Conservation (phyloP, 495 filamentous ascomycete genomes). For the Acidomyces sp. region DNA sequence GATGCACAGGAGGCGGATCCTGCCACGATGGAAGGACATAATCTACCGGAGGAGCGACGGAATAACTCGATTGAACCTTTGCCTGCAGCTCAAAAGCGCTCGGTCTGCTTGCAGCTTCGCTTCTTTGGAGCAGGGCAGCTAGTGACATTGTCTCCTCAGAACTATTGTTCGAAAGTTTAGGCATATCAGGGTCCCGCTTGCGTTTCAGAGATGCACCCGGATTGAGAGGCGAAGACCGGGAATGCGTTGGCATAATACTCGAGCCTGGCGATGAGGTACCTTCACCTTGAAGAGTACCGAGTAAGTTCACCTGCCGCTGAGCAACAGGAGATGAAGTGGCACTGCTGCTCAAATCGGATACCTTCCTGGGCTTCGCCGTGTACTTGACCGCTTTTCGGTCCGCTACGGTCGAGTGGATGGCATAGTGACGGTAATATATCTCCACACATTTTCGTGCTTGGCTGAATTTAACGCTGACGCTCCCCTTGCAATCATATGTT, state of each 20-base stretch:
- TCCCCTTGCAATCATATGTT: conserved; percentile 22
- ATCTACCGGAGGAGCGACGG: conserved; percentile 4
- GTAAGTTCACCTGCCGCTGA: too few relatives aligned
- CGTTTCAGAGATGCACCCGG: conserved; percentile 5
- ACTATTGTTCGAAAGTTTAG: too few relatives aligned
- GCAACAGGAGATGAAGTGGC: too few relatives aligned
- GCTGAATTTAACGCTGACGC: conserved; percentile 19
- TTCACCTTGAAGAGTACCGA: too few relatives aligned
- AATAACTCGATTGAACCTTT: neutral
- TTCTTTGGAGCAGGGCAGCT: conserved; percentile 12
- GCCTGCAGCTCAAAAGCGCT: neutral
- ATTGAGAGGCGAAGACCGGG: too few relatives aligned
- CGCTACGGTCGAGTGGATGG: conserved; percentile 13
- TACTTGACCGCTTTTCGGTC: conserved; percentile 4
- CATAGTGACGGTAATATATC: conserved; percentile 18
- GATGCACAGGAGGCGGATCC: conserved; percentile 2
- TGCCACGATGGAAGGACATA: conserved; percentile 17
- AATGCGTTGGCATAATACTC: too few relatives aligned
- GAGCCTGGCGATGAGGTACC: too few relatives aligned
- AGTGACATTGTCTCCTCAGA: conserved; percentile 15
- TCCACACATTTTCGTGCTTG: conserved; percentile 4
- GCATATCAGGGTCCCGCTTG: conserved; percentile 5
- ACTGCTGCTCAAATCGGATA: too few relatives aligned
- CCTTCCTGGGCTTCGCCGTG: neutral
- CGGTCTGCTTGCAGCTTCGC: conserved; percentile 6